Evolutionary conservation across 352 stramenopile species (phyloP).

Genomic region (Thalassiosira exigua): DNA sequence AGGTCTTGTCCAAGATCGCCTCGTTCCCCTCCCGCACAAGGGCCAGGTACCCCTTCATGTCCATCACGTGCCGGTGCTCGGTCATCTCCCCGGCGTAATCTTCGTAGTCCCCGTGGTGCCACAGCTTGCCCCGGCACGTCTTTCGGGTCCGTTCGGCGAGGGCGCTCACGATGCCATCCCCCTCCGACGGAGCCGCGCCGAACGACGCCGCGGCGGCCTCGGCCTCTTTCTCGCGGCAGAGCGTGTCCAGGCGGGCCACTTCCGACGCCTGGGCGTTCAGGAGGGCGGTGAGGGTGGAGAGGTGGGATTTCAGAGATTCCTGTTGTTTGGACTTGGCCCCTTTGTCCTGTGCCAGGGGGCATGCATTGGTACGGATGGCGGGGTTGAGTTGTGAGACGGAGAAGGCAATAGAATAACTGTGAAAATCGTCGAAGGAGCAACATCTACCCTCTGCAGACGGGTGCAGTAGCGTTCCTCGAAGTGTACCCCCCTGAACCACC

Average conservation of each 20-base stretch:
- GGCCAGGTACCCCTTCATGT: slow-evolving; percentile 81
- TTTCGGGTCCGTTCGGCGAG: slow-evolving; percentile 52
- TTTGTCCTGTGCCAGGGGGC: slow-evolving; percentile 50
- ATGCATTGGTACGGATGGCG: not conserved
- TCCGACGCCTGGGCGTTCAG: slow-evolving; percentile 66
- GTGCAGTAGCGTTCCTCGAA: no score
- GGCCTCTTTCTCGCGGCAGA: slow-evolving; percentile 44
- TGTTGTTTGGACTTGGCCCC: slow-evolving; percentile 65
- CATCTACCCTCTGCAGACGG: no score
- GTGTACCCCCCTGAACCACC: no score
- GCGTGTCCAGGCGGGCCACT: slow-evolving; percentile 65
- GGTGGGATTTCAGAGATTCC: slow-evolving; percentile 58
- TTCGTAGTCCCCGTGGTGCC: slow-evolving; percentile 74
- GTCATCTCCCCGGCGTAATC: slow-evolving; percentile 68
- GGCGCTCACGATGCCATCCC: slow-evolving; percentile 18
- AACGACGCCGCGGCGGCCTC: slow-evolving; percentile 26
- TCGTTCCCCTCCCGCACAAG: slow-evolving; percentile 85
- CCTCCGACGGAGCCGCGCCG: slow-evolving; percentile 8
- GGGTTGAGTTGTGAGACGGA: not conserved
- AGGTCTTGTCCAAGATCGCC: slow-evolving; percentile 74
- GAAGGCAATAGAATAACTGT: slow-evolving; percentile 7
- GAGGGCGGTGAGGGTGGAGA: slow-evolving; percentile 68
- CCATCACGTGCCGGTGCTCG: slow-evolving; percentile 77
- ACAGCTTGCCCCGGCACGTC: slow-evolving; percentile 74
- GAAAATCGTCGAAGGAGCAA: slow-evolving; percentile 32